These are phyloP conservation scores for Lecanicillium sp. DNA, from an alignment of 2,329 filamentous ascomycete genomes.

Conservation along the genomic window DNA sequence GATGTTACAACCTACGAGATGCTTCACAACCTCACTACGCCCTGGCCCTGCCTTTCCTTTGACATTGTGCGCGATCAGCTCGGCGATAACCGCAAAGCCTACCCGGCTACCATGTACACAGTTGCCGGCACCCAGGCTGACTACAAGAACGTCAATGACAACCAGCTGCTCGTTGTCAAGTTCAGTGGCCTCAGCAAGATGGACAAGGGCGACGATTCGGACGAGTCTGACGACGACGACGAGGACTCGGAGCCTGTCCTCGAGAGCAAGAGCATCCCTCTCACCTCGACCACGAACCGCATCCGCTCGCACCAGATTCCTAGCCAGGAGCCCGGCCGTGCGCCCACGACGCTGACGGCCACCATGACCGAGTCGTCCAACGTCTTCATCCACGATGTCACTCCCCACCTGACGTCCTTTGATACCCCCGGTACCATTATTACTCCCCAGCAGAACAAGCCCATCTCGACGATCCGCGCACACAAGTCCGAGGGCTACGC, in stretches of 20 bases:
- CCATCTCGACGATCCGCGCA: constrained; percentile 76
- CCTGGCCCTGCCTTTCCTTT: constrained; percentile 96
- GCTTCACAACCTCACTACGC: constrained; percentile 88
- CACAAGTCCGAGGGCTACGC: constrained; percentile 95
- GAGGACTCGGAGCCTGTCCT: constrained; percentile 82
- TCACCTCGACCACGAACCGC: constrained; percentile 85
- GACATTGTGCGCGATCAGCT: constrained; percentile 82
- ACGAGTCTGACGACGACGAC: constrained; percentile 65
- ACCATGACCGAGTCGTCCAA: constrained; percentile 87
- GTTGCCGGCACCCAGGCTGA: constrained; percentile 94
- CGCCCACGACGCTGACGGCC: constrained; percentile 78
- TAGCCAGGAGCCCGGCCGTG: constrained; percentile 58
- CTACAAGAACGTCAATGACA: constrained; percentile 65
- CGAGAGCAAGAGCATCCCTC: constrained; percentile 82
- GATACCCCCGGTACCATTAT: constrained; percentile 80
- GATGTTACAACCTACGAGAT: constrained; percentile 96
- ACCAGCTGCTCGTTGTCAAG: constrained; percentile 93
- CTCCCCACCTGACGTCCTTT: constrained; percentile 80
- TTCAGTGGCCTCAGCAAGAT: constrained; percentile 86
- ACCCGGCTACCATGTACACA: constrained; percentile 90
- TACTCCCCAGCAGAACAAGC: constrained; percentile 78
- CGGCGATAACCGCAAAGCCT: constrained; percentile 84
- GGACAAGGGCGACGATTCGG: constrained; percentile 61
- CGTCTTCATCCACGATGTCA: constrained; percentile 90
- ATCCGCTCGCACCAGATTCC: constrained; percentile 81